Evolutionary conservation across 2,329 filamentous ascomycete species (phyloP).

Genomic region (Neocucurbitaria cava): DNA sequence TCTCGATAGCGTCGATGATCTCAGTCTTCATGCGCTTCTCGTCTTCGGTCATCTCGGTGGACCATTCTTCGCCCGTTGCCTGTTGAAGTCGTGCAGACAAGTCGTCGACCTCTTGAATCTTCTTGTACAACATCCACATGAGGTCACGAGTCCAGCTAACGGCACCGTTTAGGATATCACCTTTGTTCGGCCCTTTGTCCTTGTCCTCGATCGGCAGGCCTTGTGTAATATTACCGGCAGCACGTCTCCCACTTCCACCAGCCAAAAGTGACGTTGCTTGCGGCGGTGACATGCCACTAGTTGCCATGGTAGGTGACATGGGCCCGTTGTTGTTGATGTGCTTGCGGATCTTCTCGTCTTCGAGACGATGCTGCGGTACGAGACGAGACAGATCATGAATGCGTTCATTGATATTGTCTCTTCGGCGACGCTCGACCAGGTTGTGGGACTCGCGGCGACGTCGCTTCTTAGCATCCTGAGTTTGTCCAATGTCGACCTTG

Average conservation of each 20-base stretch:
- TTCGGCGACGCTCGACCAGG: conserved; percentile 88
- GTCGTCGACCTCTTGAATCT: conserved; percentile 88
- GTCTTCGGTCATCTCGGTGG: conserved; percentile 72
- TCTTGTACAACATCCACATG: conserved; percentile 94
- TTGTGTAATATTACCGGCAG: conserved; percentile 86
- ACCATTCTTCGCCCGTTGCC: conserved; percentile 44
- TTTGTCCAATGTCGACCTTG: conserved; percentile 74
- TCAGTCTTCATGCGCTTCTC: conserved; percentile 96
- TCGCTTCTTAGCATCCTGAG: conserved; percentile 92
- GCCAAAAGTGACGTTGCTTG: conserved; percentile 86
- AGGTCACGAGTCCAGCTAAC: conserved; percentile 97
- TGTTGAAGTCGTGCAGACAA: conserved; percentile 72
- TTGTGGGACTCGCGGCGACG: conserved; percentile 94
- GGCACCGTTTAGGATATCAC: conserved; percentile 95
- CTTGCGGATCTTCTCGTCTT: conserved; percentile 97
- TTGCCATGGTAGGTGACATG: conserved; percentile 80
- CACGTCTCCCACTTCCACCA: conserved; percentile 81
- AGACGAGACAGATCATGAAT: conserved; percentile 96
- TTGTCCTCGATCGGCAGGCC: conserved; percentile 94
- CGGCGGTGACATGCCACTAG: conserved; percentile 72
- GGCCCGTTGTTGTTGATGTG: conserved; percentile 92
- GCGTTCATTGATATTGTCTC: conserved; percentile 98
- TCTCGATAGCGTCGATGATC: conserved; percentile 83
- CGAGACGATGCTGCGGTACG: conserved; percentile 88
- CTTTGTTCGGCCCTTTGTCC: conserved; percentile 98